Evolutionary conservation across 2,329 filamentous ascomycete genomes (phyloP), one percentile per base, ranked within the genome.

Genomic region (Ascomycota sp.): DNA sequence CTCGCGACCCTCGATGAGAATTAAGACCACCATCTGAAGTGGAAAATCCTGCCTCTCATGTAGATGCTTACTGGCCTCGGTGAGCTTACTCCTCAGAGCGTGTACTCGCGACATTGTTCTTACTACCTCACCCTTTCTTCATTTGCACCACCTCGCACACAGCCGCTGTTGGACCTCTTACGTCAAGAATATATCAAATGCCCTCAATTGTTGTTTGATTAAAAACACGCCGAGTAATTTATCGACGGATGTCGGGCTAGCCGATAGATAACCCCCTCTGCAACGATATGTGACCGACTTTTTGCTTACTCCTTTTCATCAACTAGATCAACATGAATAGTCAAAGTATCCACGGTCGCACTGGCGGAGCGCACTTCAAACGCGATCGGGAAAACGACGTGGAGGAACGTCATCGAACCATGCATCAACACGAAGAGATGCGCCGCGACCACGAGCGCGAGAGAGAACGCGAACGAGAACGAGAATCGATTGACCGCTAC

Each of bases 401-500:
- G 42, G 57, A 62, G 33, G 57, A 62, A 30, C 52, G 59, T 35
- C 57, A 59, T 38, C 58, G 58, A 36, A 51, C 52, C 33, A 45
- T 57, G 28, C 57, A 56, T 28, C 55, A 60, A 33, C 55, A 57
- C 37, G 59, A 63, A 32, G 59, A 62, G 29, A 56, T 62, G 44
- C 52, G 53, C 17, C 53, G 52, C 30, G 59, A 63, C 40, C 57
- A 58, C 39, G 72, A 78, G 38, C 63, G 71, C 36, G 73, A 80
- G 39, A 64, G 74, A 45, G 74, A 80, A 36, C 45, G 47, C 32
- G 50, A 53, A 32, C 50, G 71, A 41, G 73, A 79, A 39, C 65
- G 74, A 46, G 75, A 80, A 38, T 59, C 67, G 34, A 62, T 68
- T 46, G 72, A 75, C 26, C 66, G 70, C 30, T 74, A 72, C 44